Evolutionary conservation across 192 early-diverging fungal genomes (phyloP).

Genomic region (Fimicolochytrium jonesii): DNA sequence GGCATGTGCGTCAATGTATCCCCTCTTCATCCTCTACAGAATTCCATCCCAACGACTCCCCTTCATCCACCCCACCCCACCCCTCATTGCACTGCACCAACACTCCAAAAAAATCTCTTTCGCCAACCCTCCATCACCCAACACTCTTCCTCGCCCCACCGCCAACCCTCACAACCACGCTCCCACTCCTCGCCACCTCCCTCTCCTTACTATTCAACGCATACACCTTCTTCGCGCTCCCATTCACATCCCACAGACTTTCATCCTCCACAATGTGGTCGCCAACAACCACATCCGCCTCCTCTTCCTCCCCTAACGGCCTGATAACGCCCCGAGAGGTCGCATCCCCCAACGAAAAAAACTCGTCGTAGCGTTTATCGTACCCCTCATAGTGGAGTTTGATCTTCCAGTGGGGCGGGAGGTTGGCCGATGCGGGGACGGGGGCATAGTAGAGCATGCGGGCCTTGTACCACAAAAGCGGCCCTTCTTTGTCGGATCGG

Average conservation of each 20-base stretch:
- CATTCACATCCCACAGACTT: not conserved
- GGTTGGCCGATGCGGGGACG: not conserved
- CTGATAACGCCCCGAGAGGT: not conserved
- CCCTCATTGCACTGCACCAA: too few relatives aligned
- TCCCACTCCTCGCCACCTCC: constrained; percentile 3
- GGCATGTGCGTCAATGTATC: too few relatives aligned
- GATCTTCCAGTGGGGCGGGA: constrained; percentile 5
- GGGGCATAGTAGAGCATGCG: constrained; percentile 21
- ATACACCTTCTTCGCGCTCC: constrained; percentile 10
- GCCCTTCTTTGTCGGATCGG: not conserved
- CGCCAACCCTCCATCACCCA: too few relatives aligned
- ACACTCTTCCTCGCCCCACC: not conserved
- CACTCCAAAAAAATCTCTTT: too few relatives aligned
- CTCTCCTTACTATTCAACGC: not conserved
- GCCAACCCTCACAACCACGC: not conserved
- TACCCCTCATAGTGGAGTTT: constrained; percentile 22
- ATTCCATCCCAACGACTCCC: too few relatives aligned
- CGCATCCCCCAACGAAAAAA: not conserved
- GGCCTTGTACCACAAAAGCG: constrained; percentile 13
- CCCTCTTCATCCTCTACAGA: too few relatives aligned
- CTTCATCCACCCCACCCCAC: too few relatives aligned
- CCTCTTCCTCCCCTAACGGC: not conserved
- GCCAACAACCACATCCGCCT: not conserved
- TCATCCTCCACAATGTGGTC: not conserved
- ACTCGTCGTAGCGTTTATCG: constrained; percentile 10